These are phyloP conservation scores for Trametes hirsuta DNA, from an alignment of 1,284 basidiomycete species.

Conservation along the genomic window DNA sequence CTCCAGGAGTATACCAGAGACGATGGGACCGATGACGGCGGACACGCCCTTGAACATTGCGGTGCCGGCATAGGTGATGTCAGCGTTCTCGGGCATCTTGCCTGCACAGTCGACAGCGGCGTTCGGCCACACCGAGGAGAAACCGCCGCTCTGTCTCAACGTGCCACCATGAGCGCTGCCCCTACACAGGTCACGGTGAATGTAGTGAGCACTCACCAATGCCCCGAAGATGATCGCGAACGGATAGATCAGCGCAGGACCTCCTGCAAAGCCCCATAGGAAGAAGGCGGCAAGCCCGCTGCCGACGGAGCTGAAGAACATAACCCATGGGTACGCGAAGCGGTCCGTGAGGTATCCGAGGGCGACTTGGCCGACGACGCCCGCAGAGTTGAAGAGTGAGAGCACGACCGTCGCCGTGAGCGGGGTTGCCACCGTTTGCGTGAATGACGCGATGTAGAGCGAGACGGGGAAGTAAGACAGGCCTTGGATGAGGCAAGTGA, in stretches of 20 bases:
- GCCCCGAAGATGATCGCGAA: constrained; percentile 35
- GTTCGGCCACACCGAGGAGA: constrained; percentile 32
- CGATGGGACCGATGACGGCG: constrained; percentile 31
- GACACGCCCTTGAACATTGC: constrained; percentile 31
- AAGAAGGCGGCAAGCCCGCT: constrained; percentile 33
- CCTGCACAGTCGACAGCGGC: constrained; percentile 33
- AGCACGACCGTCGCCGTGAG: constrained; percentile 32
- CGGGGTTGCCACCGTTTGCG: constrained; percentile 29
- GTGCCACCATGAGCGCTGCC: too few species aligned
- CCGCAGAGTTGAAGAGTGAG: constrained; percentile 33
- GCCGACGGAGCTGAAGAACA: constrained; percentile 28
- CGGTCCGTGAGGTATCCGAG: constrained; percentile 32
- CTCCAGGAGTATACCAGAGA: constrained; percentile 31
- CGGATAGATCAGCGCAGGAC: constrained; percentile 29
- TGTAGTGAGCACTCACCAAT: constrained; percentile 27
- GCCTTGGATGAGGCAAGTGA: constrained; percentile 31
- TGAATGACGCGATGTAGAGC: constrained; percentile 34
- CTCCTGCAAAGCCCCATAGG: constrained; percentile 34
- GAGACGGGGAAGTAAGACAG: constrained; percentile 35
- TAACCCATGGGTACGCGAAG: constrained; percentile 34
- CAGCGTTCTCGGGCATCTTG: constrained; percentile 28
- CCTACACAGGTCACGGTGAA: too few species aligned
- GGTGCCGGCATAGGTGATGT: constrained; percentile 31
- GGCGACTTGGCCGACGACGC: constrained; percentile 31
- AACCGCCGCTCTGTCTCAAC: too few species aligned